Evolutionary conservation across 2,329 filamentous ascomycete species (phyloP), one percentile per base, ranked within the genome.

Genomic region (Trichoderma gracile): DNA sequence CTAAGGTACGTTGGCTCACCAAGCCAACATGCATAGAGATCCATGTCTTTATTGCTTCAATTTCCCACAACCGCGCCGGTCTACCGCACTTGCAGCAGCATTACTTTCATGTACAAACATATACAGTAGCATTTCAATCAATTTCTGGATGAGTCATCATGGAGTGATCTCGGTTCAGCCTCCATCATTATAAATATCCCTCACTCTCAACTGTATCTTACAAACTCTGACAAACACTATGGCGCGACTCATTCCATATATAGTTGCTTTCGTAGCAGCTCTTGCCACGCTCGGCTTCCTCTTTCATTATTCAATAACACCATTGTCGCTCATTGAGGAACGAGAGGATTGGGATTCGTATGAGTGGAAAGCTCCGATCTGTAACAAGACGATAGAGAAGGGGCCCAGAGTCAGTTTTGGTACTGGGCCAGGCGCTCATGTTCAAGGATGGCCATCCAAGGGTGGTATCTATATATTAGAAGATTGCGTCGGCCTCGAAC

Each of bases 381-480:
- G 25, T 50, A 25, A 30, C 4, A 21, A 50, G 4, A 50, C 3
- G 17, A 5, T 33, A 14, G 27, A 52, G 38, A 45, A 45, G 10
- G 19, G 23, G 3, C 6, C 23, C 17, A 61, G 58, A 45, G 38
- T 21, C n/a, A 52, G 38, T 6, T 45, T 61, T 3, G 15, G 15
- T 27, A 10, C 15, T 2, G 30, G 19, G 6, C 46, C 33, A 43
- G 47, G 58, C 7, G 58, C 17, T 15, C 10, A 10, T 3, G 58
- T 61, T 2, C 9, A 5, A 8, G 47, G 58, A 30, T 53, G 58
- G 58, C 47, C 58, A 17, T 43, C 58, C 17, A 61, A 61, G 25
- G 47, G 58, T 9, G 58, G 58, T 23, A 3, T 61, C n/a, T 61
- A 53, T 30, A 15, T 52, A 14, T 45, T 61, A 23, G 27, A 30